These are phyloP conservation scores for Nepenthes gracilis DNA, from an alignment of 148 eudicot species.

Conservation along the genomic window DNA sequence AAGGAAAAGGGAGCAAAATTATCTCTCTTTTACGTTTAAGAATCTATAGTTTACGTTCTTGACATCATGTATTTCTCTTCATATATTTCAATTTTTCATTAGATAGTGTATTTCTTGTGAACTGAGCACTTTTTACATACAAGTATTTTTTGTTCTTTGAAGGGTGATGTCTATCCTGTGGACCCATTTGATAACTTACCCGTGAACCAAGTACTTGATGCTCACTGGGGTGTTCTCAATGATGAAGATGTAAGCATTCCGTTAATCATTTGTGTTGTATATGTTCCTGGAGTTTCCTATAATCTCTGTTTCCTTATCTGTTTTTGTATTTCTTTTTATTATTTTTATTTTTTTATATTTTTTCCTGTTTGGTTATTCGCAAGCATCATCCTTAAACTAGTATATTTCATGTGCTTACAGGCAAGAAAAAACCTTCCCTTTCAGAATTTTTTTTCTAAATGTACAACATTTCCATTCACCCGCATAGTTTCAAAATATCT, in stretches of 20 bases:
- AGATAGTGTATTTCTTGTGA: too few relatives aligned
- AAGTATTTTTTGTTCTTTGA: constrained; percentile 9
- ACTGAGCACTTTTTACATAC: too few relatives aligned
- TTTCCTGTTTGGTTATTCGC: background rate
- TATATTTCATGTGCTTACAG: background rate
- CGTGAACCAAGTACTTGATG: constrained; percentile 70
- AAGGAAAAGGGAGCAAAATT: too few relatives aligned
- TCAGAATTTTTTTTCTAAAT: too few relatives aligned
- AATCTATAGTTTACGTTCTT: too few relatives aligned
- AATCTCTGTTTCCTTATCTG: too few relatives aligned
- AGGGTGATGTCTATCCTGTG: constrained; percentile 99
- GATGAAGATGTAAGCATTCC: constrained; percentile 67
- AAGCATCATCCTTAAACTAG: background rate
- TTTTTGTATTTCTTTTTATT: background rate
- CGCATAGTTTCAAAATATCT: too few relatives aligned
- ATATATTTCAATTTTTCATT: too few relatives aligned
- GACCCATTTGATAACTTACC: constrained; percentile 38
- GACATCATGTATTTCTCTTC: too few relatives aligned
- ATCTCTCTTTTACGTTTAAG: too few relatives aligned
- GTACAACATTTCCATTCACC: too few relatives aligned
- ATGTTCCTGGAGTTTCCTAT: background rate
- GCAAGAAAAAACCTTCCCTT: background rate
- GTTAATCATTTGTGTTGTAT: background rate
- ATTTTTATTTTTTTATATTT: too few relatives aligned
- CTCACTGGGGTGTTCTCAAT: constrained; percentile 87